Conservation (phyloP, 805 yeast species). For the Monosporozyma unispora region DNA sequence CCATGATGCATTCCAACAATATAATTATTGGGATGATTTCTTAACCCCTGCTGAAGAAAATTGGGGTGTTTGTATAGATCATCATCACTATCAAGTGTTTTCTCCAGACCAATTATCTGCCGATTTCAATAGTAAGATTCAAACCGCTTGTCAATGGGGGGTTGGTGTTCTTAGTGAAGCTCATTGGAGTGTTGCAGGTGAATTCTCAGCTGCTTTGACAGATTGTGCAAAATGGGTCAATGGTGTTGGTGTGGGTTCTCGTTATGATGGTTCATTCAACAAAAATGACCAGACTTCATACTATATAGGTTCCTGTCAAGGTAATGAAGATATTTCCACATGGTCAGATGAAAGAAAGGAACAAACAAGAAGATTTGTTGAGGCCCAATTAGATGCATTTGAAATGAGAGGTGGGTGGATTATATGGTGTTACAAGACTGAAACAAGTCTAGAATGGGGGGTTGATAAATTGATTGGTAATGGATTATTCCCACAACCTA, state of each 20-base stretch:
- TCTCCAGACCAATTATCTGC: slow-evolving; percentile 50
- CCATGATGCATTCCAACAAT: too few relatives aligned
- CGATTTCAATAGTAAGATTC: slow-evolving; percentile 52
- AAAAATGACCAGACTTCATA: slow-evolving; percentile 28
- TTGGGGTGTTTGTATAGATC: too few relatives aligned
- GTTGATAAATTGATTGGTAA: slow-evolving; percentile 46
- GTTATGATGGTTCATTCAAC: slow-evolving; percentile 57
- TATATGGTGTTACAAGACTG: slow-evolving; percentile 92
- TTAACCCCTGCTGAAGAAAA: too few relatives aligned
- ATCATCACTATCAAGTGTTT: slow-evolving; percentile 87
- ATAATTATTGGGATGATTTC: too few relatives aligned
- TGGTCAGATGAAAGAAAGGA: slow-evolving; percentile 51
- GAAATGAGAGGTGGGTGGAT: slow-evolving; percentile 78
- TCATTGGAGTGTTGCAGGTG: slow-evolving; percentile 77
- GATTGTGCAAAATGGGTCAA: slow-evolving; percentile 87
- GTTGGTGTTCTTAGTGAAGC: slow-evolving; percentile 37
- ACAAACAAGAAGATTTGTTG: slow-evolving; percentile 61
- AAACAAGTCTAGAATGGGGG: slow-evolving; percentile 79
- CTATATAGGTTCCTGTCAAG: slow-evolving; percentile 53
- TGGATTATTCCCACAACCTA: slow-evolving; percentile 75
- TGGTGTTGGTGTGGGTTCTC: slow-evolving; percentile 76
- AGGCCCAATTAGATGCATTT: slow-evolving; percentile 85
- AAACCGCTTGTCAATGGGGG: slow-evolving; percentile 45
- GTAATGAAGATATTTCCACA: slow-evolving; percentile 42
- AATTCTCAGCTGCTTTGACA: slow-evolving; percentile 86